Evolutionary conservation across 176 grass and related monocot species (phyloP), one percentile per base, ranked within the genome.

Genomic region (Aechmea fasciata): DNA sequence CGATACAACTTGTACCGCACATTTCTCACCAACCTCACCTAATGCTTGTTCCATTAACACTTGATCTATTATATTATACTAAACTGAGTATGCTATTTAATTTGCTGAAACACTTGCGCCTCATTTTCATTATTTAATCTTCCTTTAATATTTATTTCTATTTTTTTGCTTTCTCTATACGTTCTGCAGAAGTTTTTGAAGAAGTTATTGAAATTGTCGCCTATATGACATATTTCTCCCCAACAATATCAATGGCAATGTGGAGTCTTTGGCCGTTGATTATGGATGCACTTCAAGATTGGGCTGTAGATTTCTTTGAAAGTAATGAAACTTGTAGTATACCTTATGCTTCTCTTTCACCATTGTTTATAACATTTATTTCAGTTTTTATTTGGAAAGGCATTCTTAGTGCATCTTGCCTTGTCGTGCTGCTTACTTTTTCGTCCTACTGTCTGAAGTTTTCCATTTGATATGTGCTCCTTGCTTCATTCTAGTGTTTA

Each of bases 221-320:
- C 17, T 96, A 96, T 66, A 90, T 96, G 87, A 87, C 87, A 52
- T 85, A 90, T 80, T 90, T 87, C 77, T 96, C 91, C 0, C 91
- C 87, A 54, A 83, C 91, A 15, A 96, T 96, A 79, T 96, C 91
- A 74, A 54, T 85, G 73, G 79, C 87, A 19, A 90, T 90, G 91
- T 96, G 91, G 91, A 90, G 84, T 74, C 80, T 96, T 62, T 96
- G 91, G 91, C 87, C 91, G 11, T 63, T 87, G 76, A 96, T 96
- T 76, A 69, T 96, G 61, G 84, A 90, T 67, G 81, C 91, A 7
- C 91, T 96, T 67, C 72, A 80, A 75, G 91, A 87, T 26, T 96
- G 91, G 91, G 91, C 87, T 65, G 85, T 96, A 69, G 87, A 96
- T 85, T 90, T 87, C 77, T 90, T 96, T 79, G 91, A 96, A 72